Conservation (phyloP, 2,329 filamentous ascomycete genomes). For the Sclerotiophoma versabilis region DNA sequence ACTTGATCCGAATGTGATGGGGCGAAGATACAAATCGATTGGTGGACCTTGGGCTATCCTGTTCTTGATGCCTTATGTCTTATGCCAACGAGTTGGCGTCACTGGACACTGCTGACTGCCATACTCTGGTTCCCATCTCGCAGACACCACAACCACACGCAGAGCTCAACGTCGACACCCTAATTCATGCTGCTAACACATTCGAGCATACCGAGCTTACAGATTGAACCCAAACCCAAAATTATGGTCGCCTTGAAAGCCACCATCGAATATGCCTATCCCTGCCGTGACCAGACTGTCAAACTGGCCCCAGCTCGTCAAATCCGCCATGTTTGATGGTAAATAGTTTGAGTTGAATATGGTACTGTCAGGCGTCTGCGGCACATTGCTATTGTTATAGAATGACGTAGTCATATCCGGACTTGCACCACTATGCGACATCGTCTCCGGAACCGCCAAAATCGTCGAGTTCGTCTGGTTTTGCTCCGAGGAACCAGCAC, state of each 20-base stretch:
- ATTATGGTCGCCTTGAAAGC: constrained; percentile 31
- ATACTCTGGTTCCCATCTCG: background rate
- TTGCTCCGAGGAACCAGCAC: background rate
- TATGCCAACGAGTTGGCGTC: background rate
- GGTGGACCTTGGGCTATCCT: background rate
- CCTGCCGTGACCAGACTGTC: constrained; percentile 48
- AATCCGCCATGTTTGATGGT: constrained; percentile 41
- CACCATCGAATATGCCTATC: constrained; percentile 42
- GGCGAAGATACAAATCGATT: background rate
- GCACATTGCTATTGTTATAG: constrained; percentile 30
- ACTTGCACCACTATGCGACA: constrained; percentile 25
- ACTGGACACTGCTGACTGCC: background rate
- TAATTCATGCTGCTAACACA: background rate
- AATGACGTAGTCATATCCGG: constrained; percentile 19
- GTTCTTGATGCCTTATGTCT: background rate
- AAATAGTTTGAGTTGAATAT: constrained; percentile 32
- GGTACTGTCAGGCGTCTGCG: constrained; percentile 39
- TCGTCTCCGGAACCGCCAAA: constrained; percentile 9
- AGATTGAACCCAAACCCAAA: constrained; percentile 33
- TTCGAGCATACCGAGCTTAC: background rate
- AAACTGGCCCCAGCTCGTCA: constrained; percentile 50
- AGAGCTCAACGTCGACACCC: background rate
- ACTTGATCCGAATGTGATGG: background rate
- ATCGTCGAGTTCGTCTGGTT: background rate
- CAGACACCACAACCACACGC: background rate